phyloP scores from a whole-genome alignment of 768 basidiomycete species.

The Xerocomus brunneocitrinus region DNA sequence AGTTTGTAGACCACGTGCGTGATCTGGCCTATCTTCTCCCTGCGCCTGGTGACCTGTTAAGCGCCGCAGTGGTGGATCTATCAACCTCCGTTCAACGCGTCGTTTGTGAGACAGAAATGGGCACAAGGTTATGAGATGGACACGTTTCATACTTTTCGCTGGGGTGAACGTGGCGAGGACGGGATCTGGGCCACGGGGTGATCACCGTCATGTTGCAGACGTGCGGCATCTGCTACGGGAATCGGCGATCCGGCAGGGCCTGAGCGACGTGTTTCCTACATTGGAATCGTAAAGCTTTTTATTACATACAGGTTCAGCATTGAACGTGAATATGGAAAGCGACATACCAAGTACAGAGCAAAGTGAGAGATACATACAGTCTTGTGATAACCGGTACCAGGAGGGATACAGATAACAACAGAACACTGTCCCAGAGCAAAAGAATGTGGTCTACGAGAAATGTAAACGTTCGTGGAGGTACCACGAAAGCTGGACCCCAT shows the following conservation, averaged over 20 bases:
- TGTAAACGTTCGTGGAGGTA: constrained; percentile 23
- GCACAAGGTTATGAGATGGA: constrained; percentile 45
- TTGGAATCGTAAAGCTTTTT: not conserved
- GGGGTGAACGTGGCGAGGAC: constrained; percentile 37
- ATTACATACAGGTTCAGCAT: not conserved
- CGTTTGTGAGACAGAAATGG: constrained; percentile 46
- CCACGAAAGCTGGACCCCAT: constrained; percentile 25
- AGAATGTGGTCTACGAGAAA: constrained; percentile 16
- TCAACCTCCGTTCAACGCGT: constrained; percentile 42
- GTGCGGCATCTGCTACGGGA: constrained; percentile 34
- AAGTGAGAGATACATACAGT: not conserved
- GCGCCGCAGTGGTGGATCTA: constrained; percentile 43
- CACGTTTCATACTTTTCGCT: constrained; percentile 49
- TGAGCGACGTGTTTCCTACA: constrained; percentile 24
- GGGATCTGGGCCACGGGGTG: constrained; percentile 35
- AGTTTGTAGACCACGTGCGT: constrained; percentile 45
- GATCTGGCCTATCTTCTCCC: not conserved
- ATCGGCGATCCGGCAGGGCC: constrained; percentile 36
- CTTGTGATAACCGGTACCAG: not conserved
- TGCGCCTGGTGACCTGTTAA: not conserved
- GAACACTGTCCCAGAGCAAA: not conserved
- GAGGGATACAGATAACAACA: constrained; percentile 9
- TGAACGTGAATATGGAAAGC: not conserved
- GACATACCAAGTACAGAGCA: not conserved
- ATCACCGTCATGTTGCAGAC: constrained; percentile 34